Conservation (phyloP, 345 rosid species). For the Physaria fendleri region DNA sequence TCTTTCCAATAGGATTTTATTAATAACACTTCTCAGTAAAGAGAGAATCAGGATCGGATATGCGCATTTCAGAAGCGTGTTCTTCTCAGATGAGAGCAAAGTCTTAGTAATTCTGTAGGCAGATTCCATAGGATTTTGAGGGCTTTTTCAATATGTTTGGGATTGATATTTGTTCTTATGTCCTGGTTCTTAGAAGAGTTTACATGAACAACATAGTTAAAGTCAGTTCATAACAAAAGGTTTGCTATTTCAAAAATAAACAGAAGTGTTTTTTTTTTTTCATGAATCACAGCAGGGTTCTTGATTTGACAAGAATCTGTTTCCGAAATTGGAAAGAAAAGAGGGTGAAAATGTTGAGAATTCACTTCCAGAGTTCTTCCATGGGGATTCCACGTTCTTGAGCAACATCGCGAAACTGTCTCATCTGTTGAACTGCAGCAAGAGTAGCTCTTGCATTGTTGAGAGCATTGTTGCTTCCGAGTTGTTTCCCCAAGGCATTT, state of each 20-base stretch:
- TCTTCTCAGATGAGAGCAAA: too few species aligned
- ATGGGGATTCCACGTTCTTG: conserved; percentile 83
- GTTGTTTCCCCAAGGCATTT: too few species aligned
- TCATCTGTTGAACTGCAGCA: conserved; percentile 76
- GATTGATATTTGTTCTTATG: too few species aligned
- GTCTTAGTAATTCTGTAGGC: too few species aligned
- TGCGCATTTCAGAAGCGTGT: too few species aligned
- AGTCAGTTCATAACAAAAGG: not conserved
- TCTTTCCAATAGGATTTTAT: too few species aligned
- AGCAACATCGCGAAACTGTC: conserved; percentile 76
- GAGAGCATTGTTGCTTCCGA: conserved; percentile 72
- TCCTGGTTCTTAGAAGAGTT: too few species aligned
- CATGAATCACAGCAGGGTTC: conserved; percentile 14
- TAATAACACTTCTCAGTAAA: too few species aligned
- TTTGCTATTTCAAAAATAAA: conserved; percentile 14
- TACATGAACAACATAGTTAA: too few species aligned
- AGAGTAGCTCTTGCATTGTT: conserved; percentile 90
- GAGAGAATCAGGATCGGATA: too few species aligned
- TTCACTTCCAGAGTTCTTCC: conserved; percentile 86
- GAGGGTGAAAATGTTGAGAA: not conserved
- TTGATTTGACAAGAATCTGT: conserved; percentile 23
- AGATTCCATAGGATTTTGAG: too few species aligned
- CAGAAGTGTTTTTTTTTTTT: conserved; percentile 5
- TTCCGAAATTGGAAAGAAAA: not conserved
- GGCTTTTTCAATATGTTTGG: too few species aligned